Percentiles rank a stretch among this genome's conserved stretches.
Conservation (phyloP, 371 early-diverging fungal species). For the Homolaphlyctis polyrhiza region DNA sequence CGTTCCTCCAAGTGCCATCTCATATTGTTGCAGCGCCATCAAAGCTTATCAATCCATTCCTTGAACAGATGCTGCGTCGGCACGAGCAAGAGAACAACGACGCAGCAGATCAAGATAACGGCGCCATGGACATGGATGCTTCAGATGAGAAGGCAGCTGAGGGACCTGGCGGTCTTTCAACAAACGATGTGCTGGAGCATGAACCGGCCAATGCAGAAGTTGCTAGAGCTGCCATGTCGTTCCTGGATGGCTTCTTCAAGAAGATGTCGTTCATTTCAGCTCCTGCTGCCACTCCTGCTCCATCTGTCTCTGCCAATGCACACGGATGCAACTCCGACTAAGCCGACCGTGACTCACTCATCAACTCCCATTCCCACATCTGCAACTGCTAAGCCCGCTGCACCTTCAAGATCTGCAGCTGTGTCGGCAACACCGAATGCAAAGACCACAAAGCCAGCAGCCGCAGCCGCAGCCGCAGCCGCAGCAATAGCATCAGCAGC, state of each 20-base stretch:
- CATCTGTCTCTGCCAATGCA: too few species aligned
- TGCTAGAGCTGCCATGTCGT: background rate
- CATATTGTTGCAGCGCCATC: slow-evolving; percentile 5
- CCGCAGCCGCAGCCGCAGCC: background rate
- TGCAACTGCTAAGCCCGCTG: background rate
- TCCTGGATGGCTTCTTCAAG: background rate
- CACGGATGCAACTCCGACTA: too few species aligned
- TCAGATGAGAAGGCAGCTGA: too few species aligned
- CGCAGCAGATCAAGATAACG: background rate
- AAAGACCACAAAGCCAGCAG: background rate
- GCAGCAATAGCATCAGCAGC: background rate
- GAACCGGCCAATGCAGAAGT: background rate
- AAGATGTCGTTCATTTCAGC: background rate
- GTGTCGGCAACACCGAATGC: background rate
- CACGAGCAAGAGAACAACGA: background rate
- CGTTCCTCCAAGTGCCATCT: slow-evolving; percentile 5
- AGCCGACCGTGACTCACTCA: too few species aligned
- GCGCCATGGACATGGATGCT: background rate
- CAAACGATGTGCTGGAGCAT: background rate
- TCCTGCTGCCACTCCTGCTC: background rate
- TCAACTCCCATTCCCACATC: background rate
- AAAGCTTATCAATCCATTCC: background rate
- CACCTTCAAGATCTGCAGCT: background rate
- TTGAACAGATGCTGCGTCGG: background rate
- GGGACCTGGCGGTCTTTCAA: too few species aligned